Percentiles rank a stretch among this genome's conserved stretches.
Conservation (phyloP, 768 basidiomycete genomes). For the Kwoniella sp. region DNA sequence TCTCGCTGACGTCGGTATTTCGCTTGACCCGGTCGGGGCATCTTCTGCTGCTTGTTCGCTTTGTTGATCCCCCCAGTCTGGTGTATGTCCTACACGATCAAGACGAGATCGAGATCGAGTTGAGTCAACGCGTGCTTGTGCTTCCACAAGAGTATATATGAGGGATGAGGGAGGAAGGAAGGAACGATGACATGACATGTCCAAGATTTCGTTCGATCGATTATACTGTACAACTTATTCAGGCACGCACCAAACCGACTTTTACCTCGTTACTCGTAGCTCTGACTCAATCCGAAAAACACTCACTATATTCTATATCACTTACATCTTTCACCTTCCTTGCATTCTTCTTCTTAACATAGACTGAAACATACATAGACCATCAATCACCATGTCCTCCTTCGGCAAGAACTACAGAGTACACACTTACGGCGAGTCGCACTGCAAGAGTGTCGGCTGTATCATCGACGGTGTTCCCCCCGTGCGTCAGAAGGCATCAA, state of each 20-base stretch:
- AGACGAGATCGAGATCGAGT: not conserved
- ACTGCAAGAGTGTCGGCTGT: constrained; percentile 93
- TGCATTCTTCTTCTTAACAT: not conserved
- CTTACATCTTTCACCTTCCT: not conserved
- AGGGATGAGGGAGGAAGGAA: too few species aligned
- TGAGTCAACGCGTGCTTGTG: not conserved
- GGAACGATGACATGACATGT: not conserved
- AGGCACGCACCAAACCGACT: constrained; percentile 1
- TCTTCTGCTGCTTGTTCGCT: constrained; percentile 1
- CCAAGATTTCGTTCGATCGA: not conserved
- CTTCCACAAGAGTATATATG: too few species aligned
- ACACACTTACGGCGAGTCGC: constrained; percentile 96
- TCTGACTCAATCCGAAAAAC: not conserved
- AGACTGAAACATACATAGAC: not conserved
- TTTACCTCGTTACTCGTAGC: not conserved
- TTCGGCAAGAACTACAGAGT: constrained; percentile 90
- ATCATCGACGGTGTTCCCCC: constrained; percentile 98
- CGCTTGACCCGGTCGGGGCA: constrained; percentile 18
- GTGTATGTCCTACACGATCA: too few species aligned
- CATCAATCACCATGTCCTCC: constrained; percentile 77
- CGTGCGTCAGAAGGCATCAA: constrained; percentile 59
- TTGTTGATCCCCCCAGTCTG: too few species aligned
- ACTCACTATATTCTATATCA: not conserved
- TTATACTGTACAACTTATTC: not conserved
- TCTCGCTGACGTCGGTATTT: not conserved